Percentiles rank a stretch among this genome's conserved stretches.
Conservation (phyloP, 208 protist species). For the Crithidia sp. region DNA sequence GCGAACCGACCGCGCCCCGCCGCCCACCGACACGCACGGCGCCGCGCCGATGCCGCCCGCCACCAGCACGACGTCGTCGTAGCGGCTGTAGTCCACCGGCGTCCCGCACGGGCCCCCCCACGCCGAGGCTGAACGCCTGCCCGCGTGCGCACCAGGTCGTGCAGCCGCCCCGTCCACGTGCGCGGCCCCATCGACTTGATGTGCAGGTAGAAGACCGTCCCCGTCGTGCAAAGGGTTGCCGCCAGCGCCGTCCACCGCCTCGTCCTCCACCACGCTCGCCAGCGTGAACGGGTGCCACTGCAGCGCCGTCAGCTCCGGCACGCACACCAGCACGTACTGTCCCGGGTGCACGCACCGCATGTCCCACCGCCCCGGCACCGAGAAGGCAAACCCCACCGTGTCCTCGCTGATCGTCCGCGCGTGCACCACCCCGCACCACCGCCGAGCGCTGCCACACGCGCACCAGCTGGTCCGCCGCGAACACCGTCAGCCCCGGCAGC, state of each 20-base stretch:
- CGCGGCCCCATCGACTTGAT: constrained; percentile 59
- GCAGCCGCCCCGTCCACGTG: constrained; percentile 51
- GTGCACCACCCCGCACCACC: constrained; percentile 23
- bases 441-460: constrained; percentile 46
- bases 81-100: constrained; percentile 40
- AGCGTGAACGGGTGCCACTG: constrained; percentile 79
- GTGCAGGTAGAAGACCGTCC: constrained; percentile 41
- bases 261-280: constrained; percentile 27
- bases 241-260: background rate
- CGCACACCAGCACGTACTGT: constrained; percentile 62
- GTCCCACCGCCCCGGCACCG: constrained; percentile 12
- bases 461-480: constrained; percentile 54
- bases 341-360: constrained; percentile 25
- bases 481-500: constrained; percentile 56
- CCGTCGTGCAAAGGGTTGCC: background rate
- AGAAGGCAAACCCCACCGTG: constrained; percentile 32
- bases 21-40: constrained; percentile 50
- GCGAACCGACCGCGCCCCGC: too few species aligned
- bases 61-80: constrained; percentile 43
- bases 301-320: constrained; percentile 59
- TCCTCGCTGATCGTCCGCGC: constrained; percentile 27
- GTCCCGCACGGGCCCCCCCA: constrained; percentile 58
- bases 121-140: constrained; percentile 32
- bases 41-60: constrained; percentile 55
- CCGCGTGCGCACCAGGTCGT: constrained; percentile 29